A percentile compares a stretch with the other conserved stretches of the same genome.
Conservation (phyloP, 495 filamentous ascomycete species). For the Xylaria grammica region DNA sequence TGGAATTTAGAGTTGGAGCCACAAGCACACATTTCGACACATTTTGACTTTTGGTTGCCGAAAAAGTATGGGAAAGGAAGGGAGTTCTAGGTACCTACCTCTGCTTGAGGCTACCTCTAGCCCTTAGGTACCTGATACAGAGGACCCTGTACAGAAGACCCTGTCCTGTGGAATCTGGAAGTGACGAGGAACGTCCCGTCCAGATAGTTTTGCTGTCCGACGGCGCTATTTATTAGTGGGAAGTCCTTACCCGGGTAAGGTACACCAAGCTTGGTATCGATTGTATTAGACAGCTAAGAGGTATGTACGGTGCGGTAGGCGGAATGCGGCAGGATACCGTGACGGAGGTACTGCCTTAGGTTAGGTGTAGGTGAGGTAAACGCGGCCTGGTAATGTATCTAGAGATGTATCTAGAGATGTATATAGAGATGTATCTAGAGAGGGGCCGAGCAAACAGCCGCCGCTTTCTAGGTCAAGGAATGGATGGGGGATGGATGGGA, state of each 20-base stretch:
- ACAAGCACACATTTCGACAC: not conserved
- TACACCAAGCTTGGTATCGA: not conserved
- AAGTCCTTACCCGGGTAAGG: not conserved
- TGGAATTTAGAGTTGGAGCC: not conserved
- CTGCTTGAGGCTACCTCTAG: not conserved
- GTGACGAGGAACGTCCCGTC: conserved; percentile 1
- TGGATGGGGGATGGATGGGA: not conserved
- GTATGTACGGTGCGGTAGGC: not conserved
- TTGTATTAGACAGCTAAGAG: not conserved
- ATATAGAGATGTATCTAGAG: no score
- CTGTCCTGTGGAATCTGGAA: not conserved
- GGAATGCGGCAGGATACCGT: conserved; percentile 13
- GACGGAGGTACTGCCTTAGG: no score
- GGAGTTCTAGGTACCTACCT: not conserved
- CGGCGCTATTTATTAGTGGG: conserved; percentile 14
- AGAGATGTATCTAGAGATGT: no score
- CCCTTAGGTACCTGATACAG: not conserved
- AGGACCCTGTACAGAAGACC: not conserved
- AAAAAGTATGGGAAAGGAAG: not conserved
- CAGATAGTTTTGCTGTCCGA: not conserved
- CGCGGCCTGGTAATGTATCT: no score
- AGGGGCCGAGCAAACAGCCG: not conserved
- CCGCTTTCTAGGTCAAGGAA: not conserved
- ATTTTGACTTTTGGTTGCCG: no score
- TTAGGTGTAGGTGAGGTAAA: no score